Percentiles rank a stretch among this genome's conserved stretches.
These are phyloP conservation scores for Zalerion maritima DNA, from an alignment of 495 filamentous ascomycete genomes.

Conservation along the genomic window DNA sequence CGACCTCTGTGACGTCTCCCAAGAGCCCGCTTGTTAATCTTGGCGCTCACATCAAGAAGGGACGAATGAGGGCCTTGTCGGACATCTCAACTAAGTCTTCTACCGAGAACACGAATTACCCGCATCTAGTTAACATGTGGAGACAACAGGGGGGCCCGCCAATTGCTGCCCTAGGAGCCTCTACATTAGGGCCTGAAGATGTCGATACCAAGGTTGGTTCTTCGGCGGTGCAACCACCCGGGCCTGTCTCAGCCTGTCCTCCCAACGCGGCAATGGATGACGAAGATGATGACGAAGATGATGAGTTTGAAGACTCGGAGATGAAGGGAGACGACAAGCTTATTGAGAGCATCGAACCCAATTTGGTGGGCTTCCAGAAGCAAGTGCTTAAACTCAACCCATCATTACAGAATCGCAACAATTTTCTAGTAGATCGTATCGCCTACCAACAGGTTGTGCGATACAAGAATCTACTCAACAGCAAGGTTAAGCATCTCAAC, in stretches of 20 bases:
- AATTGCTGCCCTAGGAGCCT: slow-evolving; percentile 34
- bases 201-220: slow-evolving; percentile 18
- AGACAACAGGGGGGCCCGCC: slow-evolving; percentile 45
- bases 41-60: slow-evolving; percentile 32
- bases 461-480: slow-evolving; percentile 63
- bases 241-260: no score
- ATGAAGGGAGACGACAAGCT: slow-evolving; percentile 31
- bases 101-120: slow-evolving; percentile 9
- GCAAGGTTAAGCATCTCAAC: slow-evolving; percentile 54
- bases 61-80: slow-evolving; percentile 58
- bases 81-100: slow-evolving; percentile 46
- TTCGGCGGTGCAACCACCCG: slow-evolving; percentile 8
- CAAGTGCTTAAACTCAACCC: slow-evolving; percentile 66
- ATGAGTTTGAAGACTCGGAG: slow-evolving; percentile 34
- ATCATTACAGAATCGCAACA: slow-evolving; percentile 33
- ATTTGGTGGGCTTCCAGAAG: slow-evolving; percentile 57
- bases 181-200: slow-evolving; percentile 13
- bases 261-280: slow-evolving; percentile 20
- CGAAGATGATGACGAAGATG: slow-evolving; percentile 40
- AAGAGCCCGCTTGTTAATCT: slow-evolving; percentile 26
- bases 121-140: slow-evolving; percentile 30
- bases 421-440: slow-evolving; percentile 67
- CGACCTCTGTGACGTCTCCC: slow-evolving; percentile 35
- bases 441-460: slow-evolving; percentile 64
- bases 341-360: slow-evolving; percentile 51